phyloP scores from a whole-genome alignment of 2,329 filamentous ascomycete genomes.

The Arthrobotrys musiformis region DNA sequence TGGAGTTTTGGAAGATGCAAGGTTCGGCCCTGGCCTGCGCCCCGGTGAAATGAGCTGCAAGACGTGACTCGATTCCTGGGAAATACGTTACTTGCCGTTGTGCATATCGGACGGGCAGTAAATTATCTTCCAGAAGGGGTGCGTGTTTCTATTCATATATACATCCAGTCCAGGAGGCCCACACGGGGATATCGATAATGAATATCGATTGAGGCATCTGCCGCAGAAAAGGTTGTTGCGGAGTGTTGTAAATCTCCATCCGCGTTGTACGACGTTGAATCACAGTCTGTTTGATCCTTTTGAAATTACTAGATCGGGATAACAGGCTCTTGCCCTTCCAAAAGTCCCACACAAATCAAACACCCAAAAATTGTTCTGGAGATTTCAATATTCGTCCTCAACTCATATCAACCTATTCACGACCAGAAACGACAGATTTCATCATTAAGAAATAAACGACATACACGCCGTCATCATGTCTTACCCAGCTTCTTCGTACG shows the following conservation, averaged over 20 bases:
- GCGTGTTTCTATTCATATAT: no score
- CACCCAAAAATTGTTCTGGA: slow-evolving; percentile 21
- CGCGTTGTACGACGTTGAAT: slow-evolving; percentile 37
- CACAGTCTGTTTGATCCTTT: slow-evolving; percentile 6
- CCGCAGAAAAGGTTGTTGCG: not conserved
- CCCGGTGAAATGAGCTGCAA: not conserved
- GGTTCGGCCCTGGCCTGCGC: not conserved
- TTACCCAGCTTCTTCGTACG: slow-evolving; percentile 39
- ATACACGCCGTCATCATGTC: slow-evolving; percentile 47
- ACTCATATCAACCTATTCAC: slow-evolving; percentile 33
- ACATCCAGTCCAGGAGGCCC: not conserved
- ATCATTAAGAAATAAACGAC: slow-evolving; percentile 18
- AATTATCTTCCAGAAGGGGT: not conserved
- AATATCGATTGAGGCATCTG: not conserved
- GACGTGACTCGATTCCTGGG: no score
- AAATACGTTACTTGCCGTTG: no score
- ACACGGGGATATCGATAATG: no score
- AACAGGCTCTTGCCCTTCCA: slow-evolving; percentile 54
- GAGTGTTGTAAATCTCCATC: not conserved
- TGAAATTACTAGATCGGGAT: slow-evolving; percentile 8
- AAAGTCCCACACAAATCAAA: slow-evolving; percentile 50
- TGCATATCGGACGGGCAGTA: no score
- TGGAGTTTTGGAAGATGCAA: not conserved
- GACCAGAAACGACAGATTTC: slow-evolving; percentile 5
- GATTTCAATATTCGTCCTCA: slow-evolving; percentile 50